A percentile compares a stretch with the other conserved stretches of the same genome.
These are phyloP conservation scores for Coniochaeta sp. DNA, from an alignment of 2,329 filamentous ascomycete species.

Conservation along the genomic window DNA sequence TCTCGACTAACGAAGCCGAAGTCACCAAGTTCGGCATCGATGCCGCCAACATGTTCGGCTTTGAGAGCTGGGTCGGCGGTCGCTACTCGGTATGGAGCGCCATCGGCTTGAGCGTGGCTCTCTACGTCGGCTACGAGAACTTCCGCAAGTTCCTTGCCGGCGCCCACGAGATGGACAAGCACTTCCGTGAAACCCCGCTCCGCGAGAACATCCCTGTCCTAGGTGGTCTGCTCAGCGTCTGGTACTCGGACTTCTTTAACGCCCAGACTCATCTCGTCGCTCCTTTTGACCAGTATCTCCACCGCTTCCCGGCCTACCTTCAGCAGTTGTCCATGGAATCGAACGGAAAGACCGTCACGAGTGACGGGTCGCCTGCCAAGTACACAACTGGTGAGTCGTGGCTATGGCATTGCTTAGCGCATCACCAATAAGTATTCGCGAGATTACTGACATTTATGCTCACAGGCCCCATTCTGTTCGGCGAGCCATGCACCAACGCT, in stretches of 20 bases:
- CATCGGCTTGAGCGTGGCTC: slow-evolving; percentile 86
- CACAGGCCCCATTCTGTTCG: slow-evolving; percentile 77
- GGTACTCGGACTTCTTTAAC: slow-evolving; percentile 98
- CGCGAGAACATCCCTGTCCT: slow-evolving; percentile 93
- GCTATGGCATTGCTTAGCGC: background rate
- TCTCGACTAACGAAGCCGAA: slow-evolving; percentile 91
- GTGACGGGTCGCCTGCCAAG: slow-evolving; percentile 82
- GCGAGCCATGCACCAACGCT: slow-evolving; percentile 96
- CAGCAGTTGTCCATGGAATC: slow-evolving; percentile 99
- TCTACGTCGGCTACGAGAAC: slow-evolving; percentile 97
- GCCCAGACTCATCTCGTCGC: slow-evolving; percentile 96
- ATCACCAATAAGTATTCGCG: background rate
- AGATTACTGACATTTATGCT: background rate
- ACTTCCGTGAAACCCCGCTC: slow-evolving; percentile 86
- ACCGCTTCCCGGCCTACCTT: slow-evolving; percentile 97
- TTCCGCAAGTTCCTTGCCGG: slow-evolving; percentile 94
- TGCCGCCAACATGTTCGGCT: slow-evolving; percentile 99
- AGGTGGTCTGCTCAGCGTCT: slow-evolving; percentile 88
- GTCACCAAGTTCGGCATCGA: slow-evolving; percentile 99
- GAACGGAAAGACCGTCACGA: slow-evolving; percentile 94
- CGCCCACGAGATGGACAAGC: slow-evolving; percentile 96
- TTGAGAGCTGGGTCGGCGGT: slow-evolving; percentile 96
- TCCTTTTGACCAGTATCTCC: slow-evolving; percentile 97
- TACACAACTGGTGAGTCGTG: slow-evolving; percentile 69
- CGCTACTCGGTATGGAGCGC: slow-evolving; percentile 99